Base-by-base conservation (phyloP, 331 rosid genomes). In the Arachis monticola region DNA sequence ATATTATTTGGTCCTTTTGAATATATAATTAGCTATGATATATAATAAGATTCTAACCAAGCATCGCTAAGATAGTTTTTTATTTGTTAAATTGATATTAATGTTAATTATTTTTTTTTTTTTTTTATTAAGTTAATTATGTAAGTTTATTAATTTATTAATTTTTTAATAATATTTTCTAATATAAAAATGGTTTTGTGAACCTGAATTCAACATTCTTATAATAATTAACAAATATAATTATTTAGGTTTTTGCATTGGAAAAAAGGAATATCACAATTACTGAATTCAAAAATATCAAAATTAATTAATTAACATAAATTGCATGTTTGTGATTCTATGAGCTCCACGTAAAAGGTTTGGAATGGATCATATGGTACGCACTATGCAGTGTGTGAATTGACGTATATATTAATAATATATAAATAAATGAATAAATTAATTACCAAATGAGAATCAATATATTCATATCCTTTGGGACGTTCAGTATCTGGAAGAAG, bases 321-420 rank as follows among this genome's bases (percentile, higher is more conserved):
- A 38, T 61, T 72, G 53, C 9, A 53, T 60, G 27, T 72, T 32
- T 72, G 85, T 72, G 78, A 67, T 55, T 30, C 45, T 55, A 12
- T 45, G 73, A 60, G 73, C 31, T 67, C 85, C 81, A 71, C 78
- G 75, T 81, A 64, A 35, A 47, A 57, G 60, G 75, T 71, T 57
- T 58, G 70, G 69, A 70, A 64, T 44, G 74, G 50, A 67, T 60
- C 13, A 8, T 42, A 27, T 2, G 3, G 3, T 2, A 10, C 13
- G 8, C 42, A 27, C 4, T n/a, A 51, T 51, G 14, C 17, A n/a
- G 41, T 31, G 51, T 44, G 22, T 70, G 38, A 53, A 60, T 60
- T 48, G 57, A 35, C 4, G 40, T 35, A 35, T 35, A 5, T 35
- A 35, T 35, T 2, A 2, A 35, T 35, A 35, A 1, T 35, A 35